Percentiles rank a stretch among this genome's conserved stretches.
Conservation (phyloP, 345 rosid genomes). For the Syzygium grande region DNA sequence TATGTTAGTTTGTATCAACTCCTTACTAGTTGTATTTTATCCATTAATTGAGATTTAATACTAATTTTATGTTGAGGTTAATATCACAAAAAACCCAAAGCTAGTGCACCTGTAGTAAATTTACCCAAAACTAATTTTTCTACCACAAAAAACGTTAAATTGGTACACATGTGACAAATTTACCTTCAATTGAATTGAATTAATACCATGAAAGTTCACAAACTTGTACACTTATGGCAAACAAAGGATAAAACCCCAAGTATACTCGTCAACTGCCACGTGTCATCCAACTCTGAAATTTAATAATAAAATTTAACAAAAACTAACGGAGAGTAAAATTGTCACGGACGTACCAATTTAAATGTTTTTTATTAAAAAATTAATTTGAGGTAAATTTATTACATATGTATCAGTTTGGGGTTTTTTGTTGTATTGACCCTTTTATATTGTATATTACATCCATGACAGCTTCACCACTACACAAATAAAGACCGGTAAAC, state of each 20-base stretch:
- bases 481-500: not conserved
- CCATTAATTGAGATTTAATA: too few relatives aligned
- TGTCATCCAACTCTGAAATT: too few relatives aligned
- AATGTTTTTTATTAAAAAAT: not conserved
- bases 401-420: fast-evolving
- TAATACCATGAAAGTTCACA: fast-evolving
- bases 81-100: not conserved
- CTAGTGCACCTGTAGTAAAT: fast-evolving
- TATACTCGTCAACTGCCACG: too few relatives aligned
- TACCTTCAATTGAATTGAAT: not conserved
- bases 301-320: not conserved
- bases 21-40: too few relatives aligned
- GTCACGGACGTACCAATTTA: not conserved
- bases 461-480: not conserved
- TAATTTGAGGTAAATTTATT: not conserved
- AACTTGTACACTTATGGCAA: too few relatives aligned
- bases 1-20: too few relatives aligned
- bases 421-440: not conserved
- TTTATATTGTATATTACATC: not conserved
- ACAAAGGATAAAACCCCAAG: too few relatives aligned
- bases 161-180: not conserved
- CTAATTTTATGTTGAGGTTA: not conserved
- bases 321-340: not conserved
- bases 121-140: too few relatives aligned
- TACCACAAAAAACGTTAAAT: too few relatives aligned